Conservation (phyloP, 306 rosid genomes). For the Vigna unguiculata region DNA sequence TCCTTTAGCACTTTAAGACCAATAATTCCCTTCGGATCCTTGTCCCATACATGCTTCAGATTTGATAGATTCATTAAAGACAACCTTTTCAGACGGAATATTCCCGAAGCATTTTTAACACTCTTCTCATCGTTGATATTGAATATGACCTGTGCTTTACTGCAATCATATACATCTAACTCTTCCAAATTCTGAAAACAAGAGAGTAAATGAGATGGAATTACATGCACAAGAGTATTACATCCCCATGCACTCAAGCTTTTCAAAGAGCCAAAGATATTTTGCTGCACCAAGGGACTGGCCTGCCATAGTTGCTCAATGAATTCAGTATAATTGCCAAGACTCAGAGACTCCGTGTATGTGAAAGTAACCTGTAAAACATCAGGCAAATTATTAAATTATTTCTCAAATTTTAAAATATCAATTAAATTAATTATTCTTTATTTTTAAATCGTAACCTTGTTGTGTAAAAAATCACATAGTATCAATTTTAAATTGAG, state of each 20-base stretch:
- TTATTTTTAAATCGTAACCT: too few species aligned
- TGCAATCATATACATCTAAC: fast-evolving
- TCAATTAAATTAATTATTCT: too few species aligned
- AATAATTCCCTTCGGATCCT: conserved; percentile 1
- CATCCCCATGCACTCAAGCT: fast-evolving
- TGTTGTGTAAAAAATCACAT: too few species aligned
- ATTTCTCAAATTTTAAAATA: too few species aligned
- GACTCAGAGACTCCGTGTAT: background rate
- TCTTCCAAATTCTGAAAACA: conserved; percentile 37
- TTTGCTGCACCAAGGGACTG: background rate
- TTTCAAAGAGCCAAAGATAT: conserved; percentile 8
- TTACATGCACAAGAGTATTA: background rate
- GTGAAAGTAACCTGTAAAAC: background rate
- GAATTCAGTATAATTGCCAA: background rate
- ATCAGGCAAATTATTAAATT: background rate
- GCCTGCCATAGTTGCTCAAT: background rate
- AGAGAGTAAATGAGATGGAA: conserved; percentile 36
- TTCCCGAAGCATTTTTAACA: too few species aligned
- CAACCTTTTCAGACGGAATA: too few species aligned
- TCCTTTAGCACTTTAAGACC: background rate
- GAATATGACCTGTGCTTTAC: background rate
- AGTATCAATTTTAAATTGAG: too few species aligned
- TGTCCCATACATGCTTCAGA: conserved; percentile 38
- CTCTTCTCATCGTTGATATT: too few species aligned
- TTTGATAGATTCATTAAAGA: background rate